phyloP scores from a whole-genome alignment of 2,329 filamentous ascomycete genomes.

The Sphaerostilbella broomeana region DNA sequence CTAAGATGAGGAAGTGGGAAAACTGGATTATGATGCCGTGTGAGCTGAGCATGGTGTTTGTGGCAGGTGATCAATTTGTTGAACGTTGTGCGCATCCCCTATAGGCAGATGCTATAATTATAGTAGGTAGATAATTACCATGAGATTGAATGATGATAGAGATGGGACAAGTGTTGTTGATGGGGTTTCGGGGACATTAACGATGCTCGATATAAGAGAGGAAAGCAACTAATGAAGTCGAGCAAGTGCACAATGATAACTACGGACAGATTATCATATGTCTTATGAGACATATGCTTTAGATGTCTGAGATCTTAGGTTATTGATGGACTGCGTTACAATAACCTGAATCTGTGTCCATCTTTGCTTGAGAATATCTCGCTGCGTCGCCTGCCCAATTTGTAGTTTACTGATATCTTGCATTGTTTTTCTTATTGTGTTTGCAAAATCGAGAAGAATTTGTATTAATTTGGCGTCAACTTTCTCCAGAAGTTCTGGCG shows the following conservation, averaged over 20 bases:
- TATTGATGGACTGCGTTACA: not conserved
- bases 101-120: not conserved
- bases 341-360: not conserved
- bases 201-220: constrained; percentile 27
- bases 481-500: not conserved
- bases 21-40: constrained; percentile 36
- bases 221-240: too few relatives aligned
- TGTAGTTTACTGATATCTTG: not conserved
- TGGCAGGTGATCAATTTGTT: constrained; percentile 39
- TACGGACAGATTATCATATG: too few relatives aligned
- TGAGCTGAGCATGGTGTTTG: constrained; percentile 35
- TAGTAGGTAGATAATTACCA: constrained; percentile 4
- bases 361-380: not conserved
- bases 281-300: too few relatives aligned
- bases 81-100: constrained; percentile 17
- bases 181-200: constrained; percentile 29
- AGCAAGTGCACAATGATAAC: too few relatives aligned
- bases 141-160: constrained; percentile 10
- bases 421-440: not conserved
- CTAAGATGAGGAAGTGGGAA: constrained; percentile 33
- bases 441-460: not conserved
- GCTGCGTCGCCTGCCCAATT: not conserved
- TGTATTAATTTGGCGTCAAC: not conserved
- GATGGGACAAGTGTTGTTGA: constrained; percentile 24
- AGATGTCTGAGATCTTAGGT: constrained; percentile 15